phyloP scores from a whole-genome alignment of 2,329 filamentous ascomycete genomes.

The Trichoderma arundinaceum region DNA sequence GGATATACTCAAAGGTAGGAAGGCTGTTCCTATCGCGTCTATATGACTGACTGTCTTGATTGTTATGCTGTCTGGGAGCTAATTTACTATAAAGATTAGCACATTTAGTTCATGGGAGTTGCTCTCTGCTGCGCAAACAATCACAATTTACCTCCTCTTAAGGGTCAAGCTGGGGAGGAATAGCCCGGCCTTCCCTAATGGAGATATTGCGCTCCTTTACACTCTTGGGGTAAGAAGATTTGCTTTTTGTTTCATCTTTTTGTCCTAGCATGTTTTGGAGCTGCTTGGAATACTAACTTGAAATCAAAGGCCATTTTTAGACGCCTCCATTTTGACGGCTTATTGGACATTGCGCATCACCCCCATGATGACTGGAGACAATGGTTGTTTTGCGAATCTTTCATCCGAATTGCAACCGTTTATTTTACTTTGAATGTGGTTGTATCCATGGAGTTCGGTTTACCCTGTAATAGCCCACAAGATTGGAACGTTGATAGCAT shows the following conservation, averaged over 20 bases:
- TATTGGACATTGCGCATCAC: neutral
- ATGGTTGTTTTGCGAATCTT: conserved; percentile 25
- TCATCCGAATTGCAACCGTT: conserved; percentile 10
- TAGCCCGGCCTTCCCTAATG: conserved; percentile 5
- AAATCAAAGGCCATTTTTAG: neutral
- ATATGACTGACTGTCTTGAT: neutral
- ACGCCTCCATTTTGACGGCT: neutral
- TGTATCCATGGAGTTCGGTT: conserved; percentile 18
- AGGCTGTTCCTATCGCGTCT: neutral
- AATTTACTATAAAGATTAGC: neutral
- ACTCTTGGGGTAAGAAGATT: conserved; percentile 17
- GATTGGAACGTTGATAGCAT: conserved; percentile 14
- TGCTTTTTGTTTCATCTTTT: neutral
- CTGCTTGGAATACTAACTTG: neutral
- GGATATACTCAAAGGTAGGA: conserved; percentile 25
- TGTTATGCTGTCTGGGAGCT: neutral
- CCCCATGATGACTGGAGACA: conserved; percentile 1
- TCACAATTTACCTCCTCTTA: conserved; percentile 15
- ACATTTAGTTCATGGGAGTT: conserved; percentile 10
- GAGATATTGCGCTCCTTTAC: conserved; percentile 27
- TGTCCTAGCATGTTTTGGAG: neutral
- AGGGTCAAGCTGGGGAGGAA: conserved; percentile 18
- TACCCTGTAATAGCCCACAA: conserved; percentile 12
- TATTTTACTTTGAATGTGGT: conserved; percentile 11
- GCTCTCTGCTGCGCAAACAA: conserved; percentile 16